Evolutionary conservation across 2,329 filamentous ascomycete genomes (phyloP).

Genomic region (Beauveria australis): DNA sequence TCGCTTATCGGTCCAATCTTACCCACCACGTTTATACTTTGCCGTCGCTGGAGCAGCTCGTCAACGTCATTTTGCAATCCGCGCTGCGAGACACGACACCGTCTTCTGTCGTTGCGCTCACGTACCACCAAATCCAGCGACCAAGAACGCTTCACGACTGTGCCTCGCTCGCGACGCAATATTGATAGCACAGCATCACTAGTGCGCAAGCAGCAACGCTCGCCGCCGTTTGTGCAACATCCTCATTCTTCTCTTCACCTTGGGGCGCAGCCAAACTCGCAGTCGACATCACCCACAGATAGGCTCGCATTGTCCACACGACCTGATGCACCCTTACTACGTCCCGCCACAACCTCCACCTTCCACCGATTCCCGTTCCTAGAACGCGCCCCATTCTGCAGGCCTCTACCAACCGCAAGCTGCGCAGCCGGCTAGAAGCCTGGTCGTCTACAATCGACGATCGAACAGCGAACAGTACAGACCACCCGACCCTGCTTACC

Average conservation of each 20-base stretch:
- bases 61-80: background rate
- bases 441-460: background rate
- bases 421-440: background rate
- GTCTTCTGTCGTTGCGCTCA: background rate
- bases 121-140: background rate
- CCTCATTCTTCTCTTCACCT: no score
- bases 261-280: background rate
- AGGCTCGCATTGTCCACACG: background rate
- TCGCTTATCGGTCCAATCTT: background rate
- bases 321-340: conserved; percentile 1
- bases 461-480: background rate
- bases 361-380: background rate
- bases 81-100: background rate
- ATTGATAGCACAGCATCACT: conserved; percentile 4
- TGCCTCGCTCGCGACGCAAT: background rate
- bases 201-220: background rate
- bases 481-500: background rate
- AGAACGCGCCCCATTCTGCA: background rate
- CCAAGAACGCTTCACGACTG: background rate
- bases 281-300: background rate
- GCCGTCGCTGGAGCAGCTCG: background rate
- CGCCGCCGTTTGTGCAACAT: background rate
- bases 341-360: background rate
- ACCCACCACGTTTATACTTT: background rate
- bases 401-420: background rate